These are phyloP conservation scores for Coemansia sp. DNA, from an alignment of 192 early-diverging fungal genomes.

Conservation along the genomic window DNA sequence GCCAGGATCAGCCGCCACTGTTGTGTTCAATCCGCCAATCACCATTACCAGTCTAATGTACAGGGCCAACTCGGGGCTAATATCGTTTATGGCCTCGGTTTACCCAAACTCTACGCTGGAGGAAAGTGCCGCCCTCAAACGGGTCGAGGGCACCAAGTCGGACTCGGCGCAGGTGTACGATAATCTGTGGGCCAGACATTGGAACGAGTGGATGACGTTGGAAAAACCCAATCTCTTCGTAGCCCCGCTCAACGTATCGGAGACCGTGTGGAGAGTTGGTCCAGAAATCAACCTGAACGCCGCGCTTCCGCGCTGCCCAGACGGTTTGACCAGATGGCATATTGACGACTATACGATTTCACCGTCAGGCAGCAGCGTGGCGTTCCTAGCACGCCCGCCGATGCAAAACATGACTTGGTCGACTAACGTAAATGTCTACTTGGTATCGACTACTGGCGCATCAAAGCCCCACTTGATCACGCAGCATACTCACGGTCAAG, in stretches of 20 bases:
- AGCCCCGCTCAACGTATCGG: conserved; percentile 38
- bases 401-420: conserved; percentile 64
- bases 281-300: conserved; percentile 17
- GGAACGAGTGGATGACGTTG: conserved; percentile 64
- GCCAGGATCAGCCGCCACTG: not conserved
- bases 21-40: conserved; percentile 21
- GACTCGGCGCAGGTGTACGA: conserved; percentile 66
- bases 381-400: conserved; percentile 67
- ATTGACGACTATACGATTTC: conserved; percentile 67
- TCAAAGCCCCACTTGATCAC: conserved; percentile 47
- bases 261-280: conserved; percentile 42
- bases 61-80: conserved; percentile 8
- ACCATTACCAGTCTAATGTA: conserved; percentile 22
- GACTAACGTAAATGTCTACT: conserved; percentile 68
- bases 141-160: conserved; percentile 29
- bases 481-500: conserved; percentile 57
- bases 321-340: conserved; percentile 54
- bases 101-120: conserved; percentile 50
- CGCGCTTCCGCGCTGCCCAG: conserved; percentile 52
- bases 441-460: conserved; percentile 53
- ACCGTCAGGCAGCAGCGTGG: conserved; percentile 61
- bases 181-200: conserved; percentile 73
- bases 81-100: conserved; percentile 29
- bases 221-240: conserved; percentile 65
- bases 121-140: conserved; percentile 56